Base-by-base conservation (phyloP, 2,329 filamentous ascomycete species). In the Eutypella sp. region DNA sequence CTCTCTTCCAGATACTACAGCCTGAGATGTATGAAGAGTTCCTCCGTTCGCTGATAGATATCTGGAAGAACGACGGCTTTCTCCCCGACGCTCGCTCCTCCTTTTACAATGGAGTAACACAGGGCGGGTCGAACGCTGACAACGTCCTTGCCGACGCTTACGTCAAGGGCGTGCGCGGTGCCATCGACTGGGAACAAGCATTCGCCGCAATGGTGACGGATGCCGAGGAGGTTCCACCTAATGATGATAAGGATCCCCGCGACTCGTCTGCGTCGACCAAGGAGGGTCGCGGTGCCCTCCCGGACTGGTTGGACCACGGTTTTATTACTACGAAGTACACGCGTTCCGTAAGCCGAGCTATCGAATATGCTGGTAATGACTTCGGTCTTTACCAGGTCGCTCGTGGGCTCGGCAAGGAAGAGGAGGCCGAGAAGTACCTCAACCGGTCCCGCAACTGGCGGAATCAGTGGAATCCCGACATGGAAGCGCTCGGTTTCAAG, bases 121-220 rank as follows among this genome's bases (percentile, higher is more conserved):
- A 88, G 59, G 84, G 82, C 10, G 85, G 85, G 7, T 84, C 78
- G 11, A 87, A 87, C 56, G 77, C 79, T 4, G 84, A 89, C 59
- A 87, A 85, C 46, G 76, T 89, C 4, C 75, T 89, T 15, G 84
- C 84, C 2, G 85, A 89, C 56, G 85, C 84, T 0, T 88, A 79
- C 50, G 74, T 86, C 24, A 88, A 88, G 60, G 82, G 82, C 0
- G 74, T 87, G 3, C 69, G 74, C 11, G 82, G 80, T 4, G 67
- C 67, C 4, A 68, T 89, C 37, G 69, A 87, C 62, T 89, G 84
- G 85, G 65, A 70, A 3, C 76, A 79, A 44, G 82, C 73, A 4
- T 84, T 79, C 53, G 65, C 70, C 5, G 80, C 82, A 40, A 84
- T 86, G 81, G 66, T 78, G 8, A 84, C 78, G 39, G 78, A 89